These are phyloP conservation scores for Exophiala xenobiotica DNA, from an alignment of 2,329 filamentous ascomycete genomes.

Conservation along the genomic window DNA sequence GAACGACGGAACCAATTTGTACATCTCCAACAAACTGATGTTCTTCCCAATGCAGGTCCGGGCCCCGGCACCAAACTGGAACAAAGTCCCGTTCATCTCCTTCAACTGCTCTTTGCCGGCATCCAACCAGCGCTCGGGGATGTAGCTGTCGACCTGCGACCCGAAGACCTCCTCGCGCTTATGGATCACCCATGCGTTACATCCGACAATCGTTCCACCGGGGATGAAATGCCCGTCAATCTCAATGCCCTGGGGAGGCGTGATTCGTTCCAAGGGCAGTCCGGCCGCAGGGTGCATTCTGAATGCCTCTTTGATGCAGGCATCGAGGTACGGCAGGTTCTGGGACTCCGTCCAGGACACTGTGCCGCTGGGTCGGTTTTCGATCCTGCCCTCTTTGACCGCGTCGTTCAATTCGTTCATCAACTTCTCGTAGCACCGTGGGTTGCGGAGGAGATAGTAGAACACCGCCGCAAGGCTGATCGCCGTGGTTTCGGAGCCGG, in stretches of 20 bases:
- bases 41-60: slow-evolving; percentile 43
- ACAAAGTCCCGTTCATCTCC: slow-evolving; percentile 48
- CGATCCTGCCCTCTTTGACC: slow-evolving; percentile 24
- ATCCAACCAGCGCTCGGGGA: slow-evolving; percentile 70
- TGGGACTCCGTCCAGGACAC: slow-evolving; percentile 59
- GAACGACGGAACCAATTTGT: slow-evolving; percentile 33
- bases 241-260: slow-evolving; percentile 62
- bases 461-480: slow-evolving; percentile 71
- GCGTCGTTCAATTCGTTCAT: slow-evolving; percentile 28
- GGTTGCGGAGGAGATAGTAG: slow-evolving; percentile 70
- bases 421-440: slow-evolving; percentile 34
- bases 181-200: slow-evolving; percentile 73
- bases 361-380: slow-evolving; percentile 11
- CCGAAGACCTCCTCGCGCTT: slow-evolving; percentile 68
- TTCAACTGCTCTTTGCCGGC: slow-evolving; percentile 44
- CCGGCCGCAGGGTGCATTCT: slow-evolving; percentile 73
- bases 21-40: slow-evolving; percentile 33
- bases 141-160: slow-evolving; percentile 62
- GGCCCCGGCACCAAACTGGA: slow-evolving; percentile 52
- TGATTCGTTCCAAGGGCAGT: slow-evolving; percentile 70
- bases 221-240: slow-evolving; percentile 66
- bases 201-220: slow-evolving; percentile 72
- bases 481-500: slow-evolving; percentile 76
- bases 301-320: slow-evolving; percentile 75
- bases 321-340: slow-evolving; percentile 71